A percentile compares a stretch with the other conserved stretches of the same genome.
Conservation (phyloP, 2,329 filamentous ascomycete species). For the Claviceps monticola region DNA sequence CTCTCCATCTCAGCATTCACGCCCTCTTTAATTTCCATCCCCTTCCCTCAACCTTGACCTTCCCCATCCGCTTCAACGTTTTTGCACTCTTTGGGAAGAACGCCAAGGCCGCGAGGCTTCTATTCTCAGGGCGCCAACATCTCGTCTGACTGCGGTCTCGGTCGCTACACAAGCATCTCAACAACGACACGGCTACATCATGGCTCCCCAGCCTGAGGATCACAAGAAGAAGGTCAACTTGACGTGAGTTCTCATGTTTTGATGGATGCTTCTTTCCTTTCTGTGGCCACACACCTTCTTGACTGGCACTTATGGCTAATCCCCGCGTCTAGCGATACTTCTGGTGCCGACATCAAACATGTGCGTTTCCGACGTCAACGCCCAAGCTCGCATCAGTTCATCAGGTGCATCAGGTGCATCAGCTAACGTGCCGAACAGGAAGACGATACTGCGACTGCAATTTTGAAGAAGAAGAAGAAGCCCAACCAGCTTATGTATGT, state of each 20-base stretch:
- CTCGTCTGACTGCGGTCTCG: conserved; percentile 4
- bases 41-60: not conserved
- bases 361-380: conserved; percentile 36
- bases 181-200: conserved; percentile 31
- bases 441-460: conserved; percentile 87
- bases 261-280: not conserved
- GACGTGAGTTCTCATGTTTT: conserved; percentile 42
- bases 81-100: not conserved
- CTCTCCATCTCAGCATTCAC: conserved; percentile 9
- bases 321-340: conserved; percentile 56
- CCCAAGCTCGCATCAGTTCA: conserved; percentile 5
- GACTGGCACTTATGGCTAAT: not conserved
- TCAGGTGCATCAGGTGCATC: conserved; percentile 5
- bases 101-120: not conserved
- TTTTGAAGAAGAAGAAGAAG: conserved; percentile 99
- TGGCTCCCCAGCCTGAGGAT: conserved; percentile 55
- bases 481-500: conserved; percentile 93
- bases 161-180: conserved; percentile 12
- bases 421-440: conserved; percentile 38
- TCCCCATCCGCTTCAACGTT: conserved; percentile 3
- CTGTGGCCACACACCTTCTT: not conserved
- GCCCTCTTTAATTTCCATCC: conserved; percentile 6
- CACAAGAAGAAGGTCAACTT: conserved; percentile 76
- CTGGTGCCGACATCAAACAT: conserved; percentile 73
- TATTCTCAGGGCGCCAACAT: not conserved